These are phyloP conservation scores for Plectosphaerella sp. DNA, from an alignment of 2,329 filamentous ascomycete genomes.

Conservation along the genomic window DNA sequence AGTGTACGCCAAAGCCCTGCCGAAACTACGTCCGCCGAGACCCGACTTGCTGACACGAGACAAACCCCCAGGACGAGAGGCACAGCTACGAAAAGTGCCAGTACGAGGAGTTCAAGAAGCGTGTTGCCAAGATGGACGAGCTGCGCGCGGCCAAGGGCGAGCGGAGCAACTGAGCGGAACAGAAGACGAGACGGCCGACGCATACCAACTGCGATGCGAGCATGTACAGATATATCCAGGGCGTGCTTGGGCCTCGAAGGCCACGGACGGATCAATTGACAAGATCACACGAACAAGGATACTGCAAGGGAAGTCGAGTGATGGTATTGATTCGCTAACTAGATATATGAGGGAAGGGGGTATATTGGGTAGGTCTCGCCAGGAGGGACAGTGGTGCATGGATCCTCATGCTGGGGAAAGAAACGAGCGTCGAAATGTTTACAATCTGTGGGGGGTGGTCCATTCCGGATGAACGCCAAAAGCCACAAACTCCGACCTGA, in stretches of 20 bases:
- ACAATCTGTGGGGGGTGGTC: background rate
- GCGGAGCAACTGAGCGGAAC: conserved; percentile 69
- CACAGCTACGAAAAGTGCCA: conserved; percentile 99
- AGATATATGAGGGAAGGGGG: background rate
- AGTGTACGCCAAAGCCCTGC: conserved; percentile 56
- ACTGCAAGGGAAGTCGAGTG: background rate
- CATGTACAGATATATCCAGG: conserved; percentile 2
- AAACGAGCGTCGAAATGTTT: background rate
- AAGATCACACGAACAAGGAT: conserved; percentile 2
- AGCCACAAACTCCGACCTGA: background rate
- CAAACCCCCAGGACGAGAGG: conserved; percentile 71
- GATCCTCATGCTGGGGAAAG: background rate
- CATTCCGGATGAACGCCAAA: background rate
- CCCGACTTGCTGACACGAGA: background rate
- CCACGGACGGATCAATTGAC: conserved; percentile 11
- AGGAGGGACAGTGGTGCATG: background rate
- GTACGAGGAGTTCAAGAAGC: conserved; percentile 97
- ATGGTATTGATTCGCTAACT: background rate
- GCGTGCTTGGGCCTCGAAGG: conserved; percentile 4
- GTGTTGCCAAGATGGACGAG: conserved; percentile 98
- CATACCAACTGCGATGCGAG: background rate
- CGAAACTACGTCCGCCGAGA: background rate
- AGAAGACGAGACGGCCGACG: conserved; percentile 14
- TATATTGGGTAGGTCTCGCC: background rate
- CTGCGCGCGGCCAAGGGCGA: conserved; percentile 77